Base-by-base conservation (phyloP, 257 asterid species). In the Thymus quinquecostatus region DNA sequence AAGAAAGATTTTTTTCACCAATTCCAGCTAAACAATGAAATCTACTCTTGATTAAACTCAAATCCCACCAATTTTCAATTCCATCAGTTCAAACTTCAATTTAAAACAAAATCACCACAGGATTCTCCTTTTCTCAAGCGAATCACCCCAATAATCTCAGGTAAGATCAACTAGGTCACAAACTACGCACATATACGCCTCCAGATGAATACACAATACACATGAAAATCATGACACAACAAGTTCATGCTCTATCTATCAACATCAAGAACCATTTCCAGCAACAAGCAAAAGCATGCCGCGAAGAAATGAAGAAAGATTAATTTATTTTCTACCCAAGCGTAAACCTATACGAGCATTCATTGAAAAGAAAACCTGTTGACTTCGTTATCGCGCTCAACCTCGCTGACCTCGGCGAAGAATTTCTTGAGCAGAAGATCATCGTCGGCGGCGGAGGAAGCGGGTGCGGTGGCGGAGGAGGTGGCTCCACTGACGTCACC, bases 301-400 rank as follows among this genome's bases (percentile, higher is more conserved):
- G 56, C 69, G 13, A 62, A 38, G 11, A 48, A 78, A 54, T 47
- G 8, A 4, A 64, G 21, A 73, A 11, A 7, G 8, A 47, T 51
- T 3, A 5, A 6, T 3, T 33, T 59, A 29, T 54, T 62, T 41
- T 21, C 21, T 41, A 63, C 10, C 48, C 60, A 78, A 43, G 53
- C 69, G 59, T 38, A 67, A 73, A 74, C 66, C 56, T 30, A 72
- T 69, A 75, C 32, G 61, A 56, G 48, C n/a, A 64, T 70, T 9
- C 13, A 63, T 54, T 40, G 14, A 6, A 28, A 60, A 27, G 11
- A 48, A 33, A 48, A 95, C 99, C 99, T 92, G 80, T 14, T 66
- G 75, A 95, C 99, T 89, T 95, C 97, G 72, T 92, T 95, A 49
- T 91, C 96, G 65, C 99, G 96, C 85, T 95, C 99, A 72, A 95